Percentiles rank a stretch among this genome's conserved stretches.
These are phyloP conservation scores for Eucalyptus polyanthemos DNA, from an alignment of 345 rosid genomes.

Conservation along the genomic window DNA sequence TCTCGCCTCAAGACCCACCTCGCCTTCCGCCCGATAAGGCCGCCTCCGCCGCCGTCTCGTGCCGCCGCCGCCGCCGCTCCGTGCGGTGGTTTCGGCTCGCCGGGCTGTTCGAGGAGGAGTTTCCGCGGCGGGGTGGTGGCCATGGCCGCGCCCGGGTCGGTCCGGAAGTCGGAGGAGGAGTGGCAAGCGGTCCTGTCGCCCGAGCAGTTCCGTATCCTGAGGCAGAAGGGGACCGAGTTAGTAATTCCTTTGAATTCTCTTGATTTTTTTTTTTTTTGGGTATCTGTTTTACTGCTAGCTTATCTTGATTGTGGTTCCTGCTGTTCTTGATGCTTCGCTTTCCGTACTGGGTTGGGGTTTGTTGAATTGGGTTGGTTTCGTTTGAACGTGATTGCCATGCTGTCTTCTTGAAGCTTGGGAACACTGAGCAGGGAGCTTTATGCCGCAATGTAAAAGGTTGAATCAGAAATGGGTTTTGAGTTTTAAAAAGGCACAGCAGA, in stretches of 20 bases:
- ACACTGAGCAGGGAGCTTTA: neutral
- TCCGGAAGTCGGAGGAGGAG: constrained; percentile 75
- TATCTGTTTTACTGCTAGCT: neutral
- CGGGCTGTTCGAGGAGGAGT: constrained; percentile 3
- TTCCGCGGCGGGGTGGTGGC: constrained; percentile 37
- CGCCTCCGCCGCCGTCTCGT: neutral
- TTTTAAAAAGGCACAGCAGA: too few relatives aligned
- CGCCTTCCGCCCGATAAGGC: neutral
- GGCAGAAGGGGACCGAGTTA: constrained; percentile 90
- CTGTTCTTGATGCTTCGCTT: neutral
- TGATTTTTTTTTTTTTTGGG: neutral
- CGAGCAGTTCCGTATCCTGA: constrained; percentile 69
- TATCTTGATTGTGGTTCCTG: neutral
- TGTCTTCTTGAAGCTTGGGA: neutral
- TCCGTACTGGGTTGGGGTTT: neutral
- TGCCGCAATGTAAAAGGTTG: neutral
- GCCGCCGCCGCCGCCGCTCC: constrained; percentile 8
- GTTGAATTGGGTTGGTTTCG: neutral
- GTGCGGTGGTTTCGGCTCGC: neutral
- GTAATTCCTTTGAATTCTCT: neutral
- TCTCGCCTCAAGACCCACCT: neutral
- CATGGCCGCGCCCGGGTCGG: constrained; percentile 52
- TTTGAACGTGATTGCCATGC: neutral
- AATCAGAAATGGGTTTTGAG: neutral
- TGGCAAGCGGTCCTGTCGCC: constrained; percentile 87